Evolutionary conservation across 192 early-diverging fungal species (phyloP).

Genomic region (Coemansia sp.): DNA sequence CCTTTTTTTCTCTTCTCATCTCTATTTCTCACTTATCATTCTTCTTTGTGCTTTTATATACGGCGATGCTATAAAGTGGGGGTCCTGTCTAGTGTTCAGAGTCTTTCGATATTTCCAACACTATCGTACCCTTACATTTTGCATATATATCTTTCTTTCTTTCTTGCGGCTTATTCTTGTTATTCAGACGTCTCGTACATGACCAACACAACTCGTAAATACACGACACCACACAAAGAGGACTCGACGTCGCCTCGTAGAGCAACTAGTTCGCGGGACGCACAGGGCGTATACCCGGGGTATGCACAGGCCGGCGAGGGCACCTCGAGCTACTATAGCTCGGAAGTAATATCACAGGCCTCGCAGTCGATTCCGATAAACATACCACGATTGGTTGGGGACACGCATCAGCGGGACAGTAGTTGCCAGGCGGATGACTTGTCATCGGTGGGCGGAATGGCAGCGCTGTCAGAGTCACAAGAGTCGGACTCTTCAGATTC

Average conservation of each 20-base stretch:
- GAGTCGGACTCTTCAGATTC: neutral
- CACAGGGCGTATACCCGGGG: neutral
- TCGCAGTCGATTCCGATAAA: neutral
- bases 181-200: neutral
- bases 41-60: neutral
- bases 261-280: neutral
- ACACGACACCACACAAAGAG: constrained; percentile 4
- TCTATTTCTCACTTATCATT: neutral
- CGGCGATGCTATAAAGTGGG: neutral
- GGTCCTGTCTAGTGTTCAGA: neutral
- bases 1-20: constrained; percentile 1
- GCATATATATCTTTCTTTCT: neutral
- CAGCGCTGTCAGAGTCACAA: neutral
- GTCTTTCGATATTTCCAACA: neutral
- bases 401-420: neutral
- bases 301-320: neutral
- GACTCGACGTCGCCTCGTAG: neutral
- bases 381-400: neutral
- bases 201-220: neutral
- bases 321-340: neutral
- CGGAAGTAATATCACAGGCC: neutral
- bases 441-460: constrained; percentile 15
- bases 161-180: neutral
- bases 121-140: neutral
- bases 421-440: neutral